These are phyloP conservation scores for Aspergillus cavernicola DNA, from an alignment of 495 filamentous ascomycete genomes.

Conservation along the genomic window DNA sequence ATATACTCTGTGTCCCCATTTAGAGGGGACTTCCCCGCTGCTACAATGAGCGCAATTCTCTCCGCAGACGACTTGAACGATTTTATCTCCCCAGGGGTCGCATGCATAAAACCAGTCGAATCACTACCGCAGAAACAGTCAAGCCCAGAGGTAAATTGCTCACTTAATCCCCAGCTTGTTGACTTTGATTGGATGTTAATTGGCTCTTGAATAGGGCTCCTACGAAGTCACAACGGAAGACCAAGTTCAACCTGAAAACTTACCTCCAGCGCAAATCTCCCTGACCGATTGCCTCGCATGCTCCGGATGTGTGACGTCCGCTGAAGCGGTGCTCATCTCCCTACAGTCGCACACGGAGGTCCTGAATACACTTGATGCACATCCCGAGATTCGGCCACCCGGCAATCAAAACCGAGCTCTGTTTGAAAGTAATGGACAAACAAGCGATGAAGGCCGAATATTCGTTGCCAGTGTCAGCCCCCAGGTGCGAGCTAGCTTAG, in stretches of 20 bases:
- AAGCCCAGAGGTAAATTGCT: constrained; percentile 30
- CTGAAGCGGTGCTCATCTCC: constrained; percentile 89
- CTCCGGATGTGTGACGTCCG: constrained; percentile 95
- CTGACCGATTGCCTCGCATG: constrained; percentile 97
- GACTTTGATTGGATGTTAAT: constrained; percentile 20
- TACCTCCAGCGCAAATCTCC: constrained; percentile 80
- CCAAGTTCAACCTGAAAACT: constrained; percentile 54
- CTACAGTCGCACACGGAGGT: constrained; percentile 92
- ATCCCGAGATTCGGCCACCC: constrained; percentile 46
- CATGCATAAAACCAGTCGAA: constrained; percentile 97
- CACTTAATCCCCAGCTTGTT: neutral
- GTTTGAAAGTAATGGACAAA: constrained; percentile 21
- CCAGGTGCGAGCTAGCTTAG: constrained; percentile 81
- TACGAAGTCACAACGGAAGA: constrained; percentile 94
- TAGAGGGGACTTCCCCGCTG: constrained; percentile 11
- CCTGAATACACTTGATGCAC: constrained; percentile 69
- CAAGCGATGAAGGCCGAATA: constrained; percentile 53
- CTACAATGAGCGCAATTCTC: constrained; percentile 88
- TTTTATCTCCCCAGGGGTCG: constrained; percentile 96
- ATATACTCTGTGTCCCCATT: neutral
- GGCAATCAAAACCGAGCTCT: constrained; percentile 21
- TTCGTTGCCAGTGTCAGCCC: constrained; percentile 92
- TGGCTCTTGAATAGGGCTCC: constrained; percentile 47
- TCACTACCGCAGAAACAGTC: constrained; percentile 62
- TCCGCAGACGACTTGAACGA: constrained; percentile 97